Evolutionary conservation across 176 grass and related monocot genomes (phyloP).

Genomic region (Pharus latifolius): DNA sequence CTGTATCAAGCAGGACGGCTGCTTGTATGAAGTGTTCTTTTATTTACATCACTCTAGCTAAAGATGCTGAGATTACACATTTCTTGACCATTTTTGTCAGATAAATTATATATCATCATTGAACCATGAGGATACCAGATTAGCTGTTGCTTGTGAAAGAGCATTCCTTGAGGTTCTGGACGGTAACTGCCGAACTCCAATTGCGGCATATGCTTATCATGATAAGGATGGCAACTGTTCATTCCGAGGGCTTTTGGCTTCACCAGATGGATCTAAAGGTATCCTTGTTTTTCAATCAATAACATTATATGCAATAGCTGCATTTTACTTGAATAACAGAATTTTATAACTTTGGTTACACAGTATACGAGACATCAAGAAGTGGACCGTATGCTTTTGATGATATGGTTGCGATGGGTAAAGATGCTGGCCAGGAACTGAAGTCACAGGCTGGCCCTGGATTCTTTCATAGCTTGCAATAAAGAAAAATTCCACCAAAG

Average conservation of each 20-base stretch:
- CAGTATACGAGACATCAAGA: slow-evolving; percentile 87
- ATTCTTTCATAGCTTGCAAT: slow-evolving; percentile 78
- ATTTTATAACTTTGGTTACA: slow-evolving; percentile 7
- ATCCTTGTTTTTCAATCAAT: neutral
- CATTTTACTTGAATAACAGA: neutral
- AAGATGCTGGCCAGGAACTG: slow-evolving; percentile 86
- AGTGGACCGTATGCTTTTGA: slow-evolving; percentile 52
- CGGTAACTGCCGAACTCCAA: slow-evolving; percentile 91
- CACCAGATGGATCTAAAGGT: slow-evolving; percentile 83
- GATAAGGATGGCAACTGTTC: slow-evolving; percentile 65
- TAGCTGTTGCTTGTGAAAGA: slow-evolving; percentile 93
- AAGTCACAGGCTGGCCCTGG: slow-evolving; percentile 62
- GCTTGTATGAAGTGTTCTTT: neutral
- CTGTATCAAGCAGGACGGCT: neutral
- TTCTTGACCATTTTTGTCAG: slow-evolving; percentile 20
- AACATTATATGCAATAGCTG: neutral
- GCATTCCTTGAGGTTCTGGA: slow-evolving; percentile 86
- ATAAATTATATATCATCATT: slow-evolving; percentile 69
- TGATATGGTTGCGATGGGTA: slow-evolving; percentile 85
- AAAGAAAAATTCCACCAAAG: neutral
- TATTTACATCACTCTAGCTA: neutral
- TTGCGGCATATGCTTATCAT: slow-evolving; percentile 71
- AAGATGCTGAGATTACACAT: neutral
- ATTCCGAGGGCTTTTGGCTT: slow-evolving; percentile 86
- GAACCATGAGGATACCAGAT: slow-evolving; percentile 92